Evolutionary conservation across 768 basidiomycete genomes (phyloP), one percentile per base, ranked within the genome.

Genomic region (Auricularia sp.): DNA sequence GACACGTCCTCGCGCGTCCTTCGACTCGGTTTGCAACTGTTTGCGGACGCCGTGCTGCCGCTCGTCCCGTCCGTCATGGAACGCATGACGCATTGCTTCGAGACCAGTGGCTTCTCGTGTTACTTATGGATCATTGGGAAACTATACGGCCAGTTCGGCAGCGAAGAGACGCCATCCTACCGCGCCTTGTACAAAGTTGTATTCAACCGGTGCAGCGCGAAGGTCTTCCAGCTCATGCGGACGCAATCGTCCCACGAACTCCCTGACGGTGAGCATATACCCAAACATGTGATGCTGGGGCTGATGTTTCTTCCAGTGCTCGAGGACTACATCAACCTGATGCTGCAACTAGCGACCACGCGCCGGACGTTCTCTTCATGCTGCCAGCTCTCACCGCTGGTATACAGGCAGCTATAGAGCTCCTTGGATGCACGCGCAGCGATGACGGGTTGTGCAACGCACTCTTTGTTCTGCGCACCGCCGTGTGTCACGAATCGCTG

Each of bases 61-160:
- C 78, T 97, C 61, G 82, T 90, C 8, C 83, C 91, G 29, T 78
- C 86, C 0, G 80, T 94, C 2, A 75, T 96, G 58, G 80, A 80
- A 6, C 82, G 91, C 61, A 89, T 98, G 89, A 81, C 86, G 1
- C 70, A 81, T 7, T 81, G 83, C 6, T 99, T 98, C 71, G 90
- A 92, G 69, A 75, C 78, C 10, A 91, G 90, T 10, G 90, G 89
- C 0, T 85, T 87, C 70, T 83, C 95, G 11, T 88, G 90, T 67
- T 98, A 92, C 75, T 74, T 98, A 23, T 99, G 97, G 97, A 91
- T 98, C 65, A 87, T 86, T 36, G 90, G 93, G 54, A 98, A 98
- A 75, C 74, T 91, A 34, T 81, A 92, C n/a, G 79, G 80, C 36
- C 82, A 84, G 68, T 97, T 90, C 71, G 92, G 89, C 18, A 79